Evolutionary conservation across 1,284 basidiomycete species (phyloP), one percentile per base, ranked within the genome.

Genomic region (Fistulinella cinereoalba): DNA sequence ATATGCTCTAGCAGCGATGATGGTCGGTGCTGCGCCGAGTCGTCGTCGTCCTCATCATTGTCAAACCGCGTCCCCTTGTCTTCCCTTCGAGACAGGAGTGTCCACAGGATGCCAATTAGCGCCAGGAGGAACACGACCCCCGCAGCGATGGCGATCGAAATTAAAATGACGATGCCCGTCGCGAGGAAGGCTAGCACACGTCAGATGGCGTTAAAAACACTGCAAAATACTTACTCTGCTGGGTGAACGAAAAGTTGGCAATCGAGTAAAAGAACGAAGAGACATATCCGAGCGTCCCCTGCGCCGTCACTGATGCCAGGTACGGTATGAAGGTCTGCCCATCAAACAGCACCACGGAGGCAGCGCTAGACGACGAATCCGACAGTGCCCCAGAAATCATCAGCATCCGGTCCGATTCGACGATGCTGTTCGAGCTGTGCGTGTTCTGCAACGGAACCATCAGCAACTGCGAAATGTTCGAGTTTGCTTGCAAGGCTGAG

Each of bases 111-210:
- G 39, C 92, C 92, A 48, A 94, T 76, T 29, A 97, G 72, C 13
- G 92, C 88, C 19, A 97, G 76, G 1, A 98, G 71, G 72, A 99
- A 94, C 43, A 99, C 92, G 21, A 98, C 83, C 22, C 94, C 96
- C 10, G 95, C 92, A 4, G 92, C 85, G 53, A 98, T 97, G 24
- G 95, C 96, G 56, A 99, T 97, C 5, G 93, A 96, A 56, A 99
- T 95, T 32, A 98, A 79, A 52, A 99, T 97, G 46, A 99, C 92
- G 31, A 98, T 79, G 3, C 95, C 97, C 21, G 85, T 83, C 1
- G 93, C 92, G 43, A 97, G 80, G 76, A 87, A 90, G 64, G 83
- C 92, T 92, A 54, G 47, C 9, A 13, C n/a, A 53, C 42, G 42
- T 66, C 37, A 66, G 49, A 10, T 18, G 18, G n/a, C 15, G 31